phyloP scores from a whole-genome alignment of 192 early-diverging fungal genomes.

The Gigaspora rosea region DNA sequence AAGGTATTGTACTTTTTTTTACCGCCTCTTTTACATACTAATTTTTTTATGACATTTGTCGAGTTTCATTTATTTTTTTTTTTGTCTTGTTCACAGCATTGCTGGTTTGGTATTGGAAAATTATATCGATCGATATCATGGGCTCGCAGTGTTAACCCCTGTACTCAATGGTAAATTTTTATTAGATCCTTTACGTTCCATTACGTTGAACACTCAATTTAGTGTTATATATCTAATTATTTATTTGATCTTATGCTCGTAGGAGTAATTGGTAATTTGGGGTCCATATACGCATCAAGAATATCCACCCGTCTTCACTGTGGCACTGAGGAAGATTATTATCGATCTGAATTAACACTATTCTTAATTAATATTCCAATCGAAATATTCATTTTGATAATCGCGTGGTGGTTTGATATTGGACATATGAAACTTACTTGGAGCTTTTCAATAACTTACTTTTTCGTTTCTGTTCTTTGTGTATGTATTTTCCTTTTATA shows the following conservation, averaged over 20 bases:
- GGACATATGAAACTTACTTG: constrained; percentile 45
- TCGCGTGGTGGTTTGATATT: constrained; percentile 51
- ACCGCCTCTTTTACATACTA: background rate
- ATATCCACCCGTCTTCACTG: constrained; percentile 74
- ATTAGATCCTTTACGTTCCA: background rate
- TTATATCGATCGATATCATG: constrained; percentile 65
- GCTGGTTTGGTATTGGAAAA: constrained; percentile 68
- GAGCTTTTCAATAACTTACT: constrained; percentile 54
- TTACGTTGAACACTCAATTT: background rate
- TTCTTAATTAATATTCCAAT: constrained; percentile 72
- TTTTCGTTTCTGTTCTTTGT: constrained; percentile 56
- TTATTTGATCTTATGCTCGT: background rate
- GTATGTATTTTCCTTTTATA: constrained; percentile 40
- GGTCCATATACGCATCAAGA: constrained; percentile 75
- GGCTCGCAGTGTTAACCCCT: constrained; percentile 67
- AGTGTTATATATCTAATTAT: background rate
- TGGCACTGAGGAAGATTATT: constrained; percentile 46
- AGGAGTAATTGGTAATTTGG: constrained; percentile 73
- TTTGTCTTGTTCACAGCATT: constrained; percentile 41
- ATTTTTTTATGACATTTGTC: background rate
- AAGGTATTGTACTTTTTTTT: constrained; percentile 39
- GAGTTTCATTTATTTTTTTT: background rate
- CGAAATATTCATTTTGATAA: constrained; percentile 59
- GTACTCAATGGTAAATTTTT: constrained; percentile 58
- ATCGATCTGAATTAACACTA: constrained; percentile 57